phyloP scores from a whole-genome alignment of 202 grass and related monocot species.

The Schoenoplectus tabernaemontani region DNA sequence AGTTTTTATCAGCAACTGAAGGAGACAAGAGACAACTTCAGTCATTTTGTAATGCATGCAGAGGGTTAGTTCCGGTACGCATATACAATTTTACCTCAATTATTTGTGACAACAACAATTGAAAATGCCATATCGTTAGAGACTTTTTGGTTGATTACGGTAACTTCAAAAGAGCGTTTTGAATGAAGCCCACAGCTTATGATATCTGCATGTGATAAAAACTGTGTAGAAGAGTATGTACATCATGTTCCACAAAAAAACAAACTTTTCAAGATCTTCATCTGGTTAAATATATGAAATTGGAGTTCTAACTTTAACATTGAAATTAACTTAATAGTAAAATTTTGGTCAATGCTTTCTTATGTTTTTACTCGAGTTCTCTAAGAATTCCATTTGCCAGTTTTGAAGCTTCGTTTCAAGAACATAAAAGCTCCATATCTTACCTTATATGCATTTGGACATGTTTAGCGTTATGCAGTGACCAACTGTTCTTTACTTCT shows the following conservation, averaged over 20 bases:
- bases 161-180: neutral
- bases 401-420: neutral
- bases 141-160: neutral
- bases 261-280: neutral
- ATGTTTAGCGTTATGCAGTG: neutral
- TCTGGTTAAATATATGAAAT: neutral
- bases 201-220: neutral
- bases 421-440: neutral
- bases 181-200: neutral
- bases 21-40: constrained; percentile 82
- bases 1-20: constrained; percentile 54
- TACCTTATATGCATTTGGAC: neutral
- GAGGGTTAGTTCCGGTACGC: constrained; percentile 67
- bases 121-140: neutral
- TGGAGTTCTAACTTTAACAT: neutral
- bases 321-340: too few species aligned
- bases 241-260: neutral
- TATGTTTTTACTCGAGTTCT: neutral
- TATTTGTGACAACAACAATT: neutral
- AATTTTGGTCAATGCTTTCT: too few species aligned
- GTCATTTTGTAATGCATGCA: constrained; percentile 66
- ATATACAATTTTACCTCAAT: neutral
- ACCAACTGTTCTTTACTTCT: neutral
- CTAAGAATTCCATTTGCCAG: neutral
- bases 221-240: neutral